Evolutionary conservation across 1,139 yeast genomes (phyloP).

Genomic region (Hansenula sp.): DNA sequence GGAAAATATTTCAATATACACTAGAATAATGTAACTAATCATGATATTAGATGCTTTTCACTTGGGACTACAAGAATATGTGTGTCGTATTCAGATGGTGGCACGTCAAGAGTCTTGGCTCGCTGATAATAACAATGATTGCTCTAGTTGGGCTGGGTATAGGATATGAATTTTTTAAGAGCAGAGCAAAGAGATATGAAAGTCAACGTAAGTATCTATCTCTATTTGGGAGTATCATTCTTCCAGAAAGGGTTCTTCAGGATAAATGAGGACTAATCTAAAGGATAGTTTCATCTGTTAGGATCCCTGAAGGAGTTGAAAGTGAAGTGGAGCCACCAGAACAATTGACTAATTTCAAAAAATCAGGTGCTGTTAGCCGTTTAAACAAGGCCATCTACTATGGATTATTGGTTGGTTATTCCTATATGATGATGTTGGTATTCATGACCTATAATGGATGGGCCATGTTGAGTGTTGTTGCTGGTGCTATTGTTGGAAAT

Average conservation of each 20-base stretch:
- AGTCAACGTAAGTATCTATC: constrained; percentile 15
- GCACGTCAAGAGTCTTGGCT: constrained; percentile 57
- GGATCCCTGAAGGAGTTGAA: constrained; percentile 5
- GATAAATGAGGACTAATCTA: neutral
- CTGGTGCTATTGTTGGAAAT: constrained; percentile 68
- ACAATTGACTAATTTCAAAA: constrained; percentile 1
- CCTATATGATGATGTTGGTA: constrained; percentile 73
- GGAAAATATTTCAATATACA: constrained; percentile 7
- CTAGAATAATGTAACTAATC: no score
- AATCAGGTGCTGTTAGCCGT: constrained; percentile 6
- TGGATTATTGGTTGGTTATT: constrained; percentile 72
- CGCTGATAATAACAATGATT: constrained; percentile 49
- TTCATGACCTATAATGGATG: constrained; percentile 86
- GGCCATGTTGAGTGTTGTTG: constrained; percentile 69
- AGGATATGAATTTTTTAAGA: constrained; percentile 59
- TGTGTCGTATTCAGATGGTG: constrained; percentile 78
- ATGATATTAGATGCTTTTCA: constrained; percentile 62
- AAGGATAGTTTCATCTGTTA: constrained; percentile 8
- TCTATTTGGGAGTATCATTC: neutral
- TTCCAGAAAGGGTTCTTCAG: neutral
- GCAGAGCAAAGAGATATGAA: constrained; percentile 26
- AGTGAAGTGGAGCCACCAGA: constrained; percentile 3
- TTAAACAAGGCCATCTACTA: constrained; percentile 42
- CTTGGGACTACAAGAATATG: constrained; percentile 73
- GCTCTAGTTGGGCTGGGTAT: constrained; percentile 48